Evolutionary conservation across 75 land plant genomes (phyloP), one percentile per base, ranked within the genome.

Genomic region (Larix kaempferi): DNA sequence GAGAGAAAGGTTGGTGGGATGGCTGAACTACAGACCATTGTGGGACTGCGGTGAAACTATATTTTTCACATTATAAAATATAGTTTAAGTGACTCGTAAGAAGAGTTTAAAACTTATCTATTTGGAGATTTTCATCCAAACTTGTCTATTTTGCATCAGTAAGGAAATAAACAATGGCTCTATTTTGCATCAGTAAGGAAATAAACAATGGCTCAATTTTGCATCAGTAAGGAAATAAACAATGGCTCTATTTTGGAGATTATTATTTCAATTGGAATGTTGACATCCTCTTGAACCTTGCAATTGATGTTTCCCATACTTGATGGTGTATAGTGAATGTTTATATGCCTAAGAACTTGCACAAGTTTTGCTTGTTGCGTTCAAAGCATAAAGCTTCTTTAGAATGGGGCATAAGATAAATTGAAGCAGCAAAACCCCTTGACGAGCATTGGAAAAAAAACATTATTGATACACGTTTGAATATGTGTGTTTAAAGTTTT

Each of bases 241-340:
- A 89, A 16, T 92, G 94, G 94, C 56, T 92, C 2, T 89, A 90
- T 82, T 92, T 86, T 57, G 71, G 91, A 33, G 94, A 89, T 62
- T 92, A 88, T 55, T 90, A 92, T 21, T 92, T 91, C 83, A 92
- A 89, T 79, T 92, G 94, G 94, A 92, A 92, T 78, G 80, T 84
- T 66, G 83, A 82, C 61, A 77, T 78, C 37, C 78, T 83, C 75
- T 82, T 80, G 21, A 82, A 83, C 61, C 89, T 85, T 82, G 88
- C 94, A 0, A 92, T 82, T 76, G 90, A 92, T 86, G 78, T 80
- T 26, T 91, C 91, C 3, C 94, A 89, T 81, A 87, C 80, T 15
- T 75, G 52, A 57, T 92, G 94, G 91, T 89, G 84, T 85, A 86
- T 81, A 57, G 88, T 91, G 23, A 90, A 92, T 37, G 94, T 89